Conservation (phyloP, 176 grass and related monocot species). For the Alloteropsis semialata region DNA sequence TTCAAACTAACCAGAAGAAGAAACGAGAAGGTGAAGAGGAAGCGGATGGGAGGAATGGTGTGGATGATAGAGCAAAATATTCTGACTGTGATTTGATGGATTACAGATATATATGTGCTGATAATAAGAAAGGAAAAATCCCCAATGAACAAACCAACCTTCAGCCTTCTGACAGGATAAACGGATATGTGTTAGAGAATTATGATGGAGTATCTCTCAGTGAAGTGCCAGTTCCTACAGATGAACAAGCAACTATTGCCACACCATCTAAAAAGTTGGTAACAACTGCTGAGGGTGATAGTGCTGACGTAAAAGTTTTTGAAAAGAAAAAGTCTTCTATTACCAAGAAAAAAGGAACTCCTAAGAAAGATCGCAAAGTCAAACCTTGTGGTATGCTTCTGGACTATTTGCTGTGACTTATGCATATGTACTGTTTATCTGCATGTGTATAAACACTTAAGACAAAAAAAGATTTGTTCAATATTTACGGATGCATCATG, state of each 20-base stretch:
- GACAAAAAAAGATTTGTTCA: conserved; percentile 1
- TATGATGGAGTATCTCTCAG: conserved; percentile 3
- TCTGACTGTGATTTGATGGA: conserved; percentile 10
- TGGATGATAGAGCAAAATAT: conserved; percentile 26
- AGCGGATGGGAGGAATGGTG: neutral
- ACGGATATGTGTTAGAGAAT: neutral
- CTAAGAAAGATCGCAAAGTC: conserved; percentile 20
- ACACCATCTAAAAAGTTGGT: conserved; percentile 28
- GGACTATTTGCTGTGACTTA: neutral
- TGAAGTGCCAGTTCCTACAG: neutral
- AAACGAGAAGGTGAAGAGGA: conserved; percentile 22
- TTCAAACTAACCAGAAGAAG: conserved; percentile 31
- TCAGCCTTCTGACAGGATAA: conserved; percentile 13
- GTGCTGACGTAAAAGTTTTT: conserved; percentile 4
- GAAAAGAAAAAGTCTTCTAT: conserved; percentile 27
- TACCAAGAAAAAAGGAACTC: conserved; percentile 29
- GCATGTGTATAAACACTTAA: conserved; percentile 16
- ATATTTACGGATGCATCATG: neutral
- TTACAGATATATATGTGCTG: conserved; percentile 15
- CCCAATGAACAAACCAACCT: neutral
- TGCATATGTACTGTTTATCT: conserved; percentile 21
- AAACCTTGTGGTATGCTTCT: conserved; percentile 50
- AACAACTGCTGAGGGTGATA: neutral
- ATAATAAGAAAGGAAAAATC: conserved; percentile 20
- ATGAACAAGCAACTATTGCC: conserved; percentile 16